These are phyloP conservation scores for Trichoderma sp. DNA, from an alignment of 2,329 filamentous ascomycete species.

Conservation along the genomic window DNA sequence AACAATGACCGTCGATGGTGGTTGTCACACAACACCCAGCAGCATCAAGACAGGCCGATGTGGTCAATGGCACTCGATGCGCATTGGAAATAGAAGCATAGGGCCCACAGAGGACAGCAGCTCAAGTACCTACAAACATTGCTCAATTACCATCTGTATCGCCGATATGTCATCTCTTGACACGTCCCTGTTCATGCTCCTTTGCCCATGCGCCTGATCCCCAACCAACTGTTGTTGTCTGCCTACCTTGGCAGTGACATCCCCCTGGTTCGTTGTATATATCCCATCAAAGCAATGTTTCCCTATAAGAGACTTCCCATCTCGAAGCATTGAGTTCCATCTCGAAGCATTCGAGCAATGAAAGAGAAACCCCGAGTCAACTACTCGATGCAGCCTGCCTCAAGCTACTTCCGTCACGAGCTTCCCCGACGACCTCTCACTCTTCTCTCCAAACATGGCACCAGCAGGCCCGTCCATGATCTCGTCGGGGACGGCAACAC, in stretches of 20 bases:
- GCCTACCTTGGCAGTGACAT: neutral
- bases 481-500: slow-evolving; percentile 67
- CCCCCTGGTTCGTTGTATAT: neutral
- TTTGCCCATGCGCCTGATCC: neutral
- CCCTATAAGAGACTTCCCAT: neutral
- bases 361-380: too few relatives aligned
- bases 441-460: slow-evolving; percentile 51
- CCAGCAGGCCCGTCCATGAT: slow-evolving; percentile 67
- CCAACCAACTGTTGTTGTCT: neutral
- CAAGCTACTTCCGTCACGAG: slow-evolving; percentile 60
- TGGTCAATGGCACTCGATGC: too few relatives aligned
- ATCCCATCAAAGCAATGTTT: neutral
- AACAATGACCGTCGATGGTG: too few relatives aligned
- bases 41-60: too few relatives aligned
- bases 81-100: too few relatives aligned
- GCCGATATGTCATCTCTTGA: neutral
- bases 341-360: too few relatives aligned
- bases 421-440: slow-evolving; percentile 42
- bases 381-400: neutral
- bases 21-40: too few relatives aligned
- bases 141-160: neutral
- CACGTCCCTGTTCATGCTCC: neutral
- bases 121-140: neutral
- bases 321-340: too few relatives aligned
- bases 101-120: too few relatives aligned